Percentiles rank a stretch among this genome's conserved stretches.
Evolutionary conservation across 495 filamentous ascomycete species (phyloP).

Genomic region (Penicillium turbatum): DNA sequence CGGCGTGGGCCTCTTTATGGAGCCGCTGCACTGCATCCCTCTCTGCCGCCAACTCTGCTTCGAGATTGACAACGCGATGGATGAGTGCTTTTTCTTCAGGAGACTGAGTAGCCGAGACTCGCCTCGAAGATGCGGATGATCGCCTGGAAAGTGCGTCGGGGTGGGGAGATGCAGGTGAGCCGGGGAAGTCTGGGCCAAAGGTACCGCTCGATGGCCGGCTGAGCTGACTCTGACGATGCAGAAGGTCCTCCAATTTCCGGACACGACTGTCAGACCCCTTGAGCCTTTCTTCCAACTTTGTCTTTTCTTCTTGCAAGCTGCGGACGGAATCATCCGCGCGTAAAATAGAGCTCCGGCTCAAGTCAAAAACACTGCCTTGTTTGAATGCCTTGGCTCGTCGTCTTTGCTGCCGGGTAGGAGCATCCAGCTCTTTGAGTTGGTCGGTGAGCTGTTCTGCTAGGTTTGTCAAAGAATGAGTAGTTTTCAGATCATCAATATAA

Average conservation of each 20-base stretch:
- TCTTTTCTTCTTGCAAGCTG: slow-evolving; percentile 71
- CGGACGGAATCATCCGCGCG: slow-evolving; percentile 76
- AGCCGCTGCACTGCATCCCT: slow-evolving; percentile 54
- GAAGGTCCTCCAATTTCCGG: slow-evolving; percentile 84
- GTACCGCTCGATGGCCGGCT: slow-evolving; percentile 66
- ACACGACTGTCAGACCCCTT: slow-evolving; percentile 88
- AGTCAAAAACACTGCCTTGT: slow-evolving; percentile 87
- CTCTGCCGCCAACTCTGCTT: slow-evolving; percentile 69
- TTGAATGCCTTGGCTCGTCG: slow-evolving; percentile 90
- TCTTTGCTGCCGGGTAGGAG: slow-evolving; percentile 68
- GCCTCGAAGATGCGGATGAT: slow-evolving; percentile 62
- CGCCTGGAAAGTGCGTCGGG: slow-evolving; percentile 55
- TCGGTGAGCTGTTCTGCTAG: slow-evolving; percentile 59
- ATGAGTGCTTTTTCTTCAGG: slow-evolving; percentile 60
- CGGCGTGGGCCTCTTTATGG: slow-evolving; percentile 60
- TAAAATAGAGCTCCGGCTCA: slow-evolving; percentile 72
- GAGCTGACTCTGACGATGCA: slow-evolving; percentile 78
- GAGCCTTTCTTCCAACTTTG: slow-evolving; percentile 71
- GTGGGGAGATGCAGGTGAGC: slow-evolving; percentile 49
- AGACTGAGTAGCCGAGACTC: slow-evolving; percentile 63
- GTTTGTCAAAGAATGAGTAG: slow-evolving; percentile 38
- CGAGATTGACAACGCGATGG: slow-evolving; percentile 70
- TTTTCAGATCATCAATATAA: slow-evolving; percentile 50
- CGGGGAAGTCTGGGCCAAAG: slow-evolving; percentile 52
- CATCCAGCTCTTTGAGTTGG: slow-evolving; percentile 57